Conservation (phyloP, 306 rosid genomes). For the Hippophae gyantsensis region DNA sequence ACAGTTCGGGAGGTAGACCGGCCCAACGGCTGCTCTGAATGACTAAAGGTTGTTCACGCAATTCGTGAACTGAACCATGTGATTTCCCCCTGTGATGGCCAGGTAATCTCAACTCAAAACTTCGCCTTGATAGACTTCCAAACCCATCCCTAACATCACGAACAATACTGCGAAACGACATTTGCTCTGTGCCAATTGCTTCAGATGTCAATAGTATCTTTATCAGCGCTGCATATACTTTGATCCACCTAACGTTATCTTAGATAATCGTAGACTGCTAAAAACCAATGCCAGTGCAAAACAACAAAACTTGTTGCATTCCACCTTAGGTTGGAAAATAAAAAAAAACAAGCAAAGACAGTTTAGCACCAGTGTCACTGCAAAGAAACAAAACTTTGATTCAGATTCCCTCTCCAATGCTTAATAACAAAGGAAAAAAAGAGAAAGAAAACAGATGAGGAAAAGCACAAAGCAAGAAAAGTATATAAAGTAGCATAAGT, state of each 20-base stretch:
- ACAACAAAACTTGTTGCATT: constrained; percentile 19
- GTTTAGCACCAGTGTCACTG: constrained; percentile 29
- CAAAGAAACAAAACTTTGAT: constrained; percentile 32
- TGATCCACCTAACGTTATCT: constrained; percentile 16
- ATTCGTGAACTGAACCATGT: constrained; percentile 58
- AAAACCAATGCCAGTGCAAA: constrained; percentile 40
- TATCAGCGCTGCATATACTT: constrained; percentile 11
- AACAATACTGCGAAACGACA: constrained; percentile 91
- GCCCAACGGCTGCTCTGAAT: constrained; percentile 74
- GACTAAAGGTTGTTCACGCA: constrained; percentile 30
- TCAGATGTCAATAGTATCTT: constrained; percentile 21
- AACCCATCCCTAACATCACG: constrained; percentile 81
- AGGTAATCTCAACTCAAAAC: constrained; percentile 73
- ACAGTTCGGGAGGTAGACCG: constrained; percentile 76
- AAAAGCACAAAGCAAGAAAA: constrained; percentile 57
- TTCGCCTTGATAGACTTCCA: constrained; percentile 78
- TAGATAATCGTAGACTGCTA: constrained; percentile 13
- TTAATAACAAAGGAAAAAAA: constrained; percentile 41
- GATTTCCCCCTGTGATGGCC: constrained; percentile 67
- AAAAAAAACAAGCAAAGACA: constrained; percentile 9
- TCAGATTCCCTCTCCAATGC: constrained; percentile 32
- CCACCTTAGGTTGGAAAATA: constrained; percentile 20
- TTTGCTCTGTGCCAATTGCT: constrained; percentile 32
- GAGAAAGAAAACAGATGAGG: constrained; percentile 38
- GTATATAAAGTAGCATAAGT: constrained; percentile 44